phyloP scores from a whole-genome alignment of 306 rosid genomes.

The Lotus japonicus region DNA sequence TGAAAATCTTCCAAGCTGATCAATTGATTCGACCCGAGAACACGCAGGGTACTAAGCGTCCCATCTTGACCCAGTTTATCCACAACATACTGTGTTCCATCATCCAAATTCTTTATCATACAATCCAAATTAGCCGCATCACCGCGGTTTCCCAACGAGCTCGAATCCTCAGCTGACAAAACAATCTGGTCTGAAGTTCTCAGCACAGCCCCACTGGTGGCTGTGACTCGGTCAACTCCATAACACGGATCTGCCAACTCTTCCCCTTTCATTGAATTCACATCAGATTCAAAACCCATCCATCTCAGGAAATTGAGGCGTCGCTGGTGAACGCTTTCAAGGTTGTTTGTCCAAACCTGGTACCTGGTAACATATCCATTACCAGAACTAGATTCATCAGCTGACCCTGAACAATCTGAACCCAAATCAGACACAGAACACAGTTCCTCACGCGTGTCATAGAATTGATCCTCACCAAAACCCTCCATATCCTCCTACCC shows the following conservation, averaged over 20 bases:
- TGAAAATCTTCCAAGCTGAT: conserved; percentile 41
- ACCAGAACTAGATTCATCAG: conserved; percentile 34
- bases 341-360: conserved; percentile 38
- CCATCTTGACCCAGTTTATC: conserved; percentile 45
- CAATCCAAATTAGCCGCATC: conserved; percentile 28
- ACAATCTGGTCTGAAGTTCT: conserved; percentile 38
- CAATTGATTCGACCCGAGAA: conserved; percentile 38
- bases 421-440: conserved; percentile 58
- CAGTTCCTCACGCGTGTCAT: conserved; percentile 67
- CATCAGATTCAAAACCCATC: conserved; percentile 46
- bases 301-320: conserved; percentile 58
- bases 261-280: conserved; percentile 17
- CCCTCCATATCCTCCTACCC: background rate
- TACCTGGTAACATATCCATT: conserved; percentile 14
- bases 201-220: conserved; percentile 41
- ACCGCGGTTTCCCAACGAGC: conserved; percentile 22
- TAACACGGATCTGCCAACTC: conserved; percentile 24
- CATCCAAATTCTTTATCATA: conserved; percentile 46
- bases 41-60: conserved; percentile 31
- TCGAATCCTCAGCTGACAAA: conserved; percentile 30
- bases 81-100: conserved; percentile 43
- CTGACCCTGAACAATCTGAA: conserved; percentile 36
- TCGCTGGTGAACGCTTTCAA: conserved; percentile 51
- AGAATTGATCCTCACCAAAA: conserved; percentile 41
- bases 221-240: conserved; percentile 37